Evolutionary conservation across 148 eudicot genomes (phyloP).

Genomic region (Rhododendron simsii): DNA sequence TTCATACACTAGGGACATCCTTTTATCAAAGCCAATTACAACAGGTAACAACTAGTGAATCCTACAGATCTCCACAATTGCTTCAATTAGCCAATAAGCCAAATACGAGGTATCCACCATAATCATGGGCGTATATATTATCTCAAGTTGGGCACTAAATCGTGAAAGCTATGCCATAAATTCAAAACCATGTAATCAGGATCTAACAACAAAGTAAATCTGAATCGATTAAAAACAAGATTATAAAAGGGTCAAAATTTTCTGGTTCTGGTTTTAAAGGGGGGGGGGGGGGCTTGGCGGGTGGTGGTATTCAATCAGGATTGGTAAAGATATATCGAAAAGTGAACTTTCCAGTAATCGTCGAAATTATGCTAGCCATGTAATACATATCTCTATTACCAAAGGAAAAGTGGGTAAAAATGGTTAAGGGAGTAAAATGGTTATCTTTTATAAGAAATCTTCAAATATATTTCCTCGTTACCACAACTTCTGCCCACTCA

Average conservation of each 20-base stretch:
- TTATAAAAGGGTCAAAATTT: not conserved
- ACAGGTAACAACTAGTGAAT: not conserved
- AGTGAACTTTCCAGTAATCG: not conserved
- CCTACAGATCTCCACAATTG: not conserved
- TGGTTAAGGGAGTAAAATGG: not conserved
- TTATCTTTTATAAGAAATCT: not conserved
- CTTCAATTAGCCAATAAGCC: not conserved
- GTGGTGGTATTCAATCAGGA: not conserved
- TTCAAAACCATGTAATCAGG: not conserved
- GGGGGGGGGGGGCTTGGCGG: not conserved
- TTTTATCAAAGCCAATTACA: not conserved
- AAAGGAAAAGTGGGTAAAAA: not conserved
- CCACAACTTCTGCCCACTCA: conserved; percentile 22
- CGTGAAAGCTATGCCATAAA: not conserved
- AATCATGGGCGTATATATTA: not conserved
- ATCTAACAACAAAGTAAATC: not conserved
- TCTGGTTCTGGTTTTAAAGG: not conserved
- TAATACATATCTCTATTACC: not conserved
- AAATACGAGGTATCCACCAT: not conserved
- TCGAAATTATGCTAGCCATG: not conserved
- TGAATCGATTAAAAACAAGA: not conserved
- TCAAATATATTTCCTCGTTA: not conserved
- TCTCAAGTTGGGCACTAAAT: not conserved
- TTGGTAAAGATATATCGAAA: not conserved
- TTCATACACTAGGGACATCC: not conserved